phyloP scores from a whole-genome alignment of 108 stramenopile species.

The Cyclostephanos invisitatus region DNA sequence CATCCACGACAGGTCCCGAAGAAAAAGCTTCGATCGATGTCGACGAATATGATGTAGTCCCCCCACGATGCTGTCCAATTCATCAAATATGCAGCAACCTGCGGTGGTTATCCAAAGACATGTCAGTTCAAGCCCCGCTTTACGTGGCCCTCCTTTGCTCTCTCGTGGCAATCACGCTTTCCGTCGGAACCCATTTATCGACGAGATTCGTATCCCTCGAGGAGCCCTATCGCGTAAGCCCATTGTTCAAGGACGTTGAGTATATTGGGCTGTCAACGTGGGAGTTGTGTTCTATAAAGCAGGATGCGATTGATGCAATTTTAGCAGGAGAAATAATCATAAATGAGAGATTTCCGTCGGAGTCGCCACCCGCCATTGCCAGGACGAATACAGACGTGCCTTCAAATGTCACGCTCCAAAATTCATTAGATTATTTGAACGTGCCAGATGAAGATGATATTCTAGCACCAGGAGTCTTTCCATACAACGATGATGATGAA shows the following conservation, averaged over 20 bases:
- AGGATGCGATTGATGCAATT: conserved; percentile 25
- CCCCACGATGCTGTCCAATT: background rate
- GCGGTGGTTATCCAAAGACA: background rate
- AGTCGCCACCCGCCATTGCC: background rate
- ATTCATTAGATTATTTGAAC: conserved; percentile 2
- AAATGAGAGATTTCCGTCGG: background rate
- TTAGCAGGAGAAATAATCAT: background rate
- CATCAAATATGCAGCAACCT: background rate
- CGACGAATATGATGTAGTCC: background rate
- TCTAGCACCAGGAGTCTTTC: conserved; percentile 26
- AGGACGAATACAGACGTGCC: conserved; percentile 2
- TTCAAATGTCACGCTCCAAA: conserved; percentile 3
- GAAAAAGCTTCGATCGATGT: background rate
- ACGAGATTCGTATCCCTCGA: conserved; percentile 29
- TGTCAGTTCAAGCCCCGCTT: conserved; percentile 15
- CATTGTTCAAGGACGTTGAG: conserved; percentile 26
- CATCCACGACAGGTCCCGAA: background rate
- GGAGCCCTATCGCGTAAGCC: conserved; percentile 18
- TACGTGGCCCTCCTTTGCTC: conserved; percentile 35
- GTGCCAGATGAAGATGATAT: conserved; percentile 25
- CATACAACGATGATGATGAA: conserved; percentile 35
- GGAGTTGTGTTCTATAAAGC: conserved; percentile 30
- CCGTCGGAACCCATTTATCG: conserved; percentile 24
- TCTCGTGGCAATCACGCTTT: conserved; percentile 30
- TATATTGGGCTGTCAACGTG: conserved; percentile 31